Percentiles rank a stretch among this genome's conserved stretches.
phyloP scores from a whole-genome alignment of 495 filamentous ascomycete genomes.

The Talaromyces ruber region DNA sequence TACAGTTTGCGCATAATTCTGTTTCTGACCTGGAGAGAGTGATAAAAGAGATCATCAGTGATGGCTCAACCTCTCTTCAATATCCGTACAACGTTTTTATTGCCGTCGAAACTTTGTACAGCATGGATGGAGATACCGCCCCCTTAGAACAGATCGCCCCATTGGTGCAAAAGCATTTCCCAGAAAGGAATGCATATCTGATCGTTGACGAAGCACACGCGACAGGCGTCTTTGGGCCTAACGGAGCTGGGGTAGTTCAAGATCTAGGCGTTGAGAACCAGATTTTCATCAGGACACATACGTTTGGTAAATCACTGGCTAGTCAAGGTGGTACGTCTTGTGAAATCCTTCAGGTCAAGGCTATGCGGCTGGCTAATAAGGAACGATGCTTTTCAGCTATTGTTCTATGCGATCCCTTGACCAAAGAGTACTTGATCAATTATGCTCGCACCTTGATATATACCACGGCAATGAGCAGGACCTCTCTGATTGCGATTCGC shows the following conservation, averaged over 20 bases:
- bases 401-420: conserved; percentile 17
- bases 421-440: conserved; percentile 19
- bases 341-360: not conserved
- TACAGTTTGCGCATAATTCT: conserved; percentile 56
- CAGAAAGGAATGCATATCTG: conserved; percentile 52
- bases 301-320: conserved; percentile 70
- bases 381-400: not conserved
- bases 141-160: conserved; percentile 52
- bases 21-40: conserved; percentile 31
- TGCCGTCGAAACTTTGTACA: conserved; percentile 69
- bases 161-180: conserved; percentile 47
- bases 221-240: conserved; percentile 54
- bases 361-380: not conserved
- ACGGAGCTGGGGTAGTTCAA: conserved; percentile 60
- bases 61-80: conserved; percentile 12
- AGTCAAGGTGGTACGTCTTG: conserved; percentile 57
- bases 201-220: conserved; percentile 77
- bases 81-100: conserved; percentile 46
- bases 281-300: conserved; percentile 63
- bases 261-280: conserved; percentile 55
- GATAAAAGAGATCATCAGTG: conserved; percentile 14
- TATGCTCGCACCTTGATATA: conserved; percentile 25
- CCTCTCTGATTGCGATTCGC: conserved; percentile 21
- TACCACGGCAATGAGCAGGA: conserved; percentile 24
- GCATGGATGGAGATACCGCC: conserved; percentile 74